These are phyloP conservation scores for Aspergillus awamori DNA, from an alignment of 2,329 filamentous ascomycete genomes.

Conservation along the genomic window DNA sequence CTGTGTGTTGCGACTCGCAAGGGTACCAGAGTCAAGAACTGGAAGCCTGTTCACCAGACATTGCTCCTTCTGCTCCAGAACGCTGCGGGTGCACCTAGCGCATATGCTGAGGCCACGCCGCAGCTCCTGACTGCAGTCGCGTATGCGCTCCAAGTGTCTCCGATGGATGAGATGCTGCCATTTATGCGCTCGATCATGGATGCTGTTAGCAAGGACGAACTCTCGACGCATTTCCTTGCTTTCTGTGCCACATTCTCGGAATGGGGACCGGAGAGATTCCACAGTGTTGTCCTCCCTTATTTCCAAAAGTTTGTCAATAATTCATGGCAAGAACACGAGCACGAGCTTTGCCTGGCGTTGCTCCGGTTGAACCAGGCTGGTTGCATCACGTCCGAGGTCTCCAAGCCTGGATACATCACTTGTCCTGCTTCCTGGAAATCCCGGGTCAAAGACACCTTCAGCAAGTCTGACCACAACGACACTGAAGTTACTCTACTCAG, in stretches of 20 bases:
- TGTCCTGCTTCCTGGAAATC: slow-evolving; percentile 64
- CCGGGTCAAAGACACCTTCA: slow-evolving; percentile 71
- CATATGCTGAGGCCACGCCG: slow-evolving; percentile 32
- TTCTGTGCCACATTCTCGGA: slow-evolving; percentile 84
- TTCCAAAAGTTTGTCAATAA: slow-evolving; percentile 82
- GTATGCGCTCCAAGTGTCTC: slow-evolving; percentile 72
- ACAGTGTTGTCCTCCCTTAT: slow-evolving; percentile 73
- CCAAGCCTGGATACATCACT: slow-evolving; percentile 41
- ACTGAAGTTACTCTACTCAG: slow-evolving; percentile 69
- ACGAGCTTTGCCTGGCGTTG: slow-evolving; percentile 69
- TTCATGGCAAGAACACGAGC: slow-evolving; percentile 71
- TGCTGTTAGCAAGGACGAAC: slow-evolving; percentile 64
- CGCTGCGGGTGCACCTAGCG: slow-evolving; percentile 26
- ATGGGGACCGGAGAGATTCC: slow-evolving; percentile 73
- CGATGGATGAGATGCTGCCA: slow-evolving; percentile 77
- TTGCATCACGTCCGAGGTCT: slow-evolving; percentile 56
- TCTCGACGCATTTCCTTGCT: slow-evolving; percentile 74
- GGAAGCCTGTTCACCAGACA: slow-evolving; percentile 65
- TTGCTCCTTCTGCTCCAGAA: slow-evolving; percentile 57
- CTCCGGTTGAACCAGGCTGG: slow-evolving; percentile 58
- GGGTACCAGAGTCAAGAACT: slow-evolving; percentile 72
- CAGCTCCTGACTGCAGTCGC: slow-evolving; percentile 54
- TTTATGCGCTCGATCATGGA: slow-evolving; percentile 68
- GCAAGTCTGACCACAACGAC: slow-evolving; percentile 48
- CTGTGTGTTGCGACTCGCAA: slow-evolving; percentile 77